Conservation (phyloP, 2,329 filamentous ascomycete species). For the Colletotrichum abscissum region DNA sequence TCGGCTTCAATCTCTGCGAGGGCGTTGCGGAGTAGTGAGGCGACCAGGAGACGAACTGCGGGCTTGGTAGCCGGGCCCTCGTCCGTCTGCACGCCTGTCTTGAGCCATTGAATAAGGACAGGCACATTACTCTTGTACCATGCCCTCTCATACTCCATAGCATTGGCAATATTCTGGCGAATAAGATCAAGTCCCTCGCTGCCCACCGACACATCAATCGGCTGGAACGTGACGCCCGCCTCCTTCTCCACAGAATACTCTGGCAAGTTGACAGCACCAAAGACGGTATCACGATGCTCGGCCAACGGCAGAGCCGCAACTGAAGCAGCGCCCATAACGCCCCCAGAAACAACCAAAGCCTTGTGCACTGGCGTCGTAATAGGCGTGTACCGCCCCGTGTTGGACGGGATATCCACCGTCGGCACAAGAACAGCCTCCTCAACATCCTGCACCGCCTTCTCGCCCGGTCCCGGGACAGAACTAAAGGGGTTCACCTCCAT, state of each 20-base stretch:
- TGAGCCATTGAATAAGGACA: conserved; percentile 74
- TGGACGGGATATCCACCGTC: conserved; percentile 75
- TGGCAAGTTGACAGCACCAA: conserved; percentile 68
- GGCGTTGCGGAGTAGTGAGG: conserved; percentile 71
- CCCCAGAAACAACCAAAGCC: conserved; percentile 78
- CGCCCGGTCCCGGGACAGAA: conserved; percentile 49
- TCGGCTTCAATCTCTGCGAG: conserved; percentile 62
- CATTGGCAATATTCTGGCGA: conserved; percentile 76
- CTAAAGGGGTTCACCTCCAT: conserved; percentile 63
- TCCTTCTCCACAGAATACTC: conserved; percentile 52
- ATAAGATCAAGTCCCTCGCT: conserved; percentile 73
- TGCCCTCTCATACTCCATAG: conserved; percentile 76
- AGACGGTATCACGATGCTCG: conserved; percentile 55
- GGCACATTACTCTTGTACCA: conserved; percentile 82
- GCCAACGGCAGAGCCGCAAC: conserved; percentile 56
- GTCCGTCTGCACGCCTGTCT: conserved; percentile 52
- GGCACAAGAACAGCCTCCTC: conserved; percentile 81
- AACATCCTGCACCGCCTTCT: conserved; percentile 53
- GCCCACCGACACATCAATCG: conserved; percentile 74
- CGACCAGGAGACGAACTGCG: conserved; percentile 73
- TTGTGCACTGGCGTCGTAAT: conserved; percentile 88
- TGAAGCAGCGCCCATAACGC: conserved; percentile 74
- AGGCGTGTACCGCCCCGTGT: conserved; percentile 71
- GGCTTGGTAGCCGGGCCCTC: conserved; percentile 67
- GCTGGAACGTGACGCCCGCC: conserved; percentile 56